A percentile compares a stretch with the other conserved stretches of the same genome.
Conservation (phyloP, 345 rosid species). For the Rhizophora mangle region DNA sequence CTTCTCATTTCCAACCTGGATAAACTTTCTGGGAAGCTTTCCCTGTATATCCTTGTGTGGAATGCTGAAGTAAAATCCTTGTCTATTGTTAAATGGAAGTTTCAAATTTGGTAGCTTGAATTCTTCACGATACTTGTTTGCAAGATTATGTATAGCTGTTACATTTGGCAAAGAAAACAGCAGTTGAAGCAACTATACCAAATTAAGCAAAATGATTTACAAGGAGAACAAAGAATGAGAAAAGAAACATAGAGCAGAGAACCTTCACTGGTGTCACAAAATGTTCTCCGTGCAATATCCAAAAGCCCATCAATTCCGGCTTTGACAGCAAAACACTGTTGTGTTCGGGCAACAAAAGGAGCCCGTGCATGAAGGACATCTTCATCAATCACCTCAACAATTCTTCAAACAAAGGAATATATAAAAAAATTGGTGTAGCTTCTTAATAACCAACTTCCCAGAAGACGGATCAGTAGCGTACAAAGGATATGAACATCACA, state of each 20-base stretch:
- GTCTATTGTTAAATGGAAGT: constrained; percentile 92
- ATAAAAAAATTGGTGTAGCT: constrained; percentile 21
- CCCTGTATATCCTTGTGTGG: constrained; percentile 81
- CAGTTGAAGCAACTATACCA: not conserved
- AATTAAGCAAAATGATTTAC: not conserved
- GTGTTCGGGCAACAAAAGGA: constrained; percentile 95
- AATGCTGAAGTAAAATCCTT: constrained; percentile 96
- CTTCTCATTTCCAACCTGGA: constrained; percentile 52
- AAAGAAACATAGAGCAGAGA: constrained; percentile 14
- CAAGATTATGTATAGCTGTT: constrained; percentile 88
- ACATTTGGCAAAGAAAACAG: constrained; percentile 10
- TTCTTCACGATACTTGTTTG: constrained; percentile 84
- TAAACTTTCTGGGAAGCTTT: constrained; percentile 87
- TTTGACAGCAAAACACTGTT: constrained; percentile 97
- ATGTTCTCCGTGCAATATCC: constrained; percentile 89
- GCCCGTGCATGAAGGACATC: constrained; percentile 95
- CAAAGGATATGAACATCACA: not conserved
- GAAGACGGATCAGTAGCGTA: not conserved
- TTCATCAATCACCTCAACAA: constrained; percentile 87
- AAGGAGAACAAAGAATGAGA: not conserved
- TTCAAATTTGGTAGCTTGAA: constrained; percentile 82
- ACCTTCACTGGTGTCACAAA: constrained; percentile 99
- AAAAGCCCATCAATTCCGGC: constrained; percentile 91
- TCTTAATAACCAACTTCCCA: not conserved
- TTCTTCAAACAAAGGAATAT: constrained; percentile 28